Conservation (phyloP, 148 eudicot genomes). For the Limonium bicolor region DNA sequence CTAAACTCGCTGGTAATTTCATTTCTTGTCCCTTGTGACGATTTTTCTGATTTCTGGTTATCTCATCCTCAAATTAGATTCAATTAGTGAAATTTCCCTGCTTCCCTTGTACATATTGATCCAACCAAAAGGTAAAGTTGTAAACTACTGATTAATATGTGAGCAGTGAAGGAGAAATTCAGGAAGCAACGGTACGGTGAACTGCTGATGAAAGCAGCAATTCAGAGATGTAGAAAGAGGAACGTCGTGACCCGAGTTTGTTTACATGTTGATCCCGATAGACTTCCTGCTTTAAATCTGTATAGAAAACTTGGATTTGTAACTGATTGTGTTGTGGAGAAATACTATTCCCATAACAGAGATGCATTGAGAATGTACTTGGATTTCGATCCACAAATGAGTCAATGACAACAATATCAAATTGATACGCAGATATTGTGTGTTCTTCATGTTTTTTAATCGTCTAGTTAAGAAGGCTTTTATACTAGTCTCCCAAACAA, state of each 20-base stretch:
- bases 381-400: conserved; percentile 25
- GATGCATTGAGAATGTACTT: conserved; percentile 84
- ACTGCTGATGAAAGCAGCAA: conserved; percentile 55
- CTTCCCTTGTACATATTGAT: conserved; percentile 1
- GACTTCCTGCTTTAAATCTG: conserved; percentile 55
- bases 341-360: conserved; percentile 68
- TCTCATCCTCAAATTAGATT: too few species aligned
- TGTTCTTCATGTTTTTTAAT: too few species aligned
- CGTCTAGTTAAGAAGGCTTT: too few species aligned
- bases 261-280: conserved; percentile 80
- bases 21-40: not conserved
- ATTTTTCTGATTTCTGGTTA: not conserved
- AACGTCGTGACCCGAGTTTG: conserved; percentile 50
- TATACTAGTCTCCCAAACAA: too few species aligned
- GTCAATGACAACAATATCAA: too few species aligned
- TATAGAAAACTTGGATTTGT: conserved; percentile 69
- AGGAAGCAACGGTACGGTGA: conserved; percentile 72
- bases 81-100: too few species aligned
- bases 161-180: conserved; percentile 64
- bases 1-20: conserved; percentile 71
- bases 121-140: too few species aligned
- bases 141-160: too few species aligned
- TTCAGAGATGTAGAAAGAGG: conserved; percentile 50
- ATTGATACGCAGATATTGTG: too few species aligned
- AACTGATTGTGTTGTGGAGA: conserved; percentile 41